A percentile compares a stretch with the other conserved stretches of the same genome.
Conservation (phyloP, 768 basidiomycete genomes). For the Clitopilus hobsonii region DNA sequence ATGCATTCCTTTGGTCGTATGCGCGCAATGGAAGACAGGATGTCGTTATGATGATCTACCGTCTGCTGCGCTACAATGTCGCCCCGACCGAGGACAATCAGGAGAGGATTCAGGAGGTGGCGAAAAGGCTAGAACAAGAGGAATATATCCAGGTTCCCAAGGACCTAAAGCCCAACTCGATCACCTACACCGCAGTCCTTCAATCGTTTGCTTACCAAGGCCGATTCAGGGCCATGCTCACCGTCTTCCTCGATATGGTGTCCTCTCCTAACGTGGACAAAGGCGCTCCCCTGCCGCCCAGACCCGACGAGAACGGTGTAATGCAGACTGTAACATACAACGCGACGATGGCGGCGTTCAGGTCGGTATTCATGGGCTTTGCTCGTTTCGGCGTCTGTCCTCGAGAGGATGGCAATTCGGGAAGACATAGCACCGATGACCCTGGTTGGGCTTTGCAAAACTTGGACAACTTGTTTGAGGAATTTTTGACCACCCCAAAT, state of each 20-base stretch:
- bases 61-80: slow-evolving; percentile 52
- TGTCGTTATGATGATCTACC: slow-evolving; percentile 58
- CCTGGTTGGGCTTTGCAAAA: slow-evolving; percentile 54
- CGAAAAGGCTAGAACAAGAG: slow-evolving; percentile 32
- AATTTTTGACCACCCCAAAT: slow-evolving; percentile 55
- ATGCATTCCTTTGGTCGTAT: slow-evolving; percentile 70
- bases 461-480: slow-evolving; percentile 52
- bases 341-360: slow-evolving; percentile 53
- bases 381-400: slow-evolving; percentile 46
- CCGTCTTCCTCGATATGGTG: slow-evolving; percentile 66
- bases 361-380: slow-evolving; percentile 75
- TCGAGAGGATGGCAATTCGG: slow-evolving; percentile 3
- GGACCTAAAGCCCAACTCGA: slow-evolving; percentile 48
- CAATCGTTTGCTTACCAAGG: slow-evolving; percentile 73
- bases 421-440: slow-evolving; percentile 7
- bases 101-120: slow-evolving; percentile 27
- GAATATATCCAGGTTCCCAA: slow-evolving; percentile 41
- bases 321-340: slow-evolving; percentile 25
- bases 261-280: slow-evolving; percentile 35
- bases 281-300: slow-evolving; percentile 21
- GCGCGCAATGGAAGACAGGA: slow-evolving; percentile 47
- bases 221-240: slow-evolving; percentile 49
- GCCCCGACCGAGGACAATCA: slow-evolving; percentile 28
- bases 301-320: slow-evolving; percentile 19
- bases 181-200: slow-evolving; percentile 67